Evolutionary conservation across 2,329 filamentous ascomycete species (phyloP).

Genomic region (Aspergillus candidus): DNA sequence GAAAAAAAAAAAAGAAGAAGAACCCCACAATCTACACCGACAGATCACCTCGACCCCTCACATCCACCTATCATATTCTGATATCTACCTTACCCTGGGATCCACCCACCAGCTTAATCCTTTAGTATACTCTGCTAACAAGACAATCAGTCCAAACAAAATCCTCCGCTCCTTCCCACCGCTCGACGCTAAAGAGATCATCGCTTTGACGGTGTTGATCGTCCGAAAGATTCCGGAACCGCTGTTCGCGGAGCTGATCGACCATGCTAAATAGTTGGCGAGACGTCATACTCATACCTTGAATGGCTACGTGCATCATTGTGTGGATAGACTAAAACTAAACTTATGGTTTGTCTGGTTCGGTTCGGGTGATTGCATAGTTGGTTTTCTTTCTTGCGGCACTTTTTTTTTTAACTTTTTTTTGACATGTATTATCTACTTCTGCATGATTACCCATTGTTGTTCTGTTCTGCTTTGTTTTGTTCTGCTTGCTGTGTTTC

Average conservation of each 20-base stretch:
- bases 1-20: background rate
- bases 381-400: too few relatives aligned
- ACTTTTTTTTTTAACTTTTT: too few relatives aligned
- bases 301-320: background rate
- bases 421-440: constrained; percentile 5
- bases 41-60: constrained; percentile 4
- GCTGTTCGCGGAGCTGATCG: constrained; percentile 82
- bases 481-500: too few relatives aligned
- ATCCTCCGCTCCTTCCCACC: constrained; percentile 81
- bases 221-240: constrained; percentile 86
- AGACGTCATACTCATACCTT: too few relatives aligned
- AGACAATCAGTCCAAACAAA: constrained; percentile 69
- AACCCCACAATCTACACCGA: background rate
- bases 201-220: constrained; percentile 76
- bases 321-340: too few relatives aligned
- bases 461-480: background rate
- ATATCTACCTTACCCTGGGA: too few relatives aligned
- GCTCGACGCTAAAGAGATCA: constrained; percentile 75
- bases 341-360: too few relatives aligned
- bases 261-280: constrained; percentile 58
- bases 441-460: background rate
- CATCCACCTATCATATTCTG: constrained; percentile 2
- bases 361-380: too few relatives aligned
- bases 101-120: too few relatives aligned
- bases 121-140: too few relatives aligned